Evolutionary conservation across 148 eudicot species (phyloP).

Genomic region (Cornus suecica): DNA sequence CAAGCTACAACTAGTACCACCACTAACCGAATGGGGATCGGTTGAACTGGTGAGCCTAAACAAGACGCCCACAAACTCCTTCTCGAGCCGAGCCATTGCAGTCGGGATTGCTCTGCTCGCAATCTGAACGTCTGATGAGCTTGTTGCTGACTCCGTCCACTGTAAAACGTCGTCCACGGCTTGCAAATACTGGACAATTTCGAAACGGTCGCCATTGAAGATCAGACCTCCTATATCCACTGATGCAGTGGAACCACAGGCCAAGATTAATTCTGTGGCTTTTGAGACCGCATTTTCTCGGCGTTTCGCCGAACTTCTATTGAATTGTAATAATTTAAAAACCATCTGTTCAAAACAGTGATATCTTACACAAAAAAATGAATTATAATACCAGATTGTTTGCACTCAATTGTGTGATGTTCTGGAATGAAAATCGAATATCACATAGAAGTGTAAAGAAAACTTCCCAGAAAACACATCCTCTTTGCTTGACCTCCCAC

Average conservation of each 20-base stretch:
- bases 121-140: neutral
- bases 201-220: conserved; percentile 58
- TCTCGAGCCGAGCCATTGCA: conserved; percentile 19
- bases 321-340: no score
- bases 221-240: conserved; percentile 22
- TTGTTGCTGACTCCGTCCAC: conserved; percentile 11
- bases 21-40: conserved; percentile 39
- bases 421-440: neutral
- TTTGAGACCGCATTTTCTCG: conserved; percentile 6
- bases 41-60: conserved; percentile 39
- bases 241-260: no score
- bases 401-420: neutral
- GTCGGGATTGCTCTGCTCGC: neutral
- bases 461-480: neutral
- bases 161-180: conserved; percentile 75
- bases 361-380: neutral
- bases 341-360: neutral
- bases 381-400: no score
- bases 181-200: conserved; percentile 57
- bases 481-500: no score
- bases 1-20: neutral
- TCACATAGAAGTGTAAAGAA: neutral
- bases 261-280: conserved; percentile 33
- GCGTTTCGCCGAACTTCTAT: neutral
- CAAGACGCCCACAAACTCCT: conserved; percentile 73